Conservation (phyloP, 345 rosid genomes). For the Dipteronia dyeriana region DNA sequence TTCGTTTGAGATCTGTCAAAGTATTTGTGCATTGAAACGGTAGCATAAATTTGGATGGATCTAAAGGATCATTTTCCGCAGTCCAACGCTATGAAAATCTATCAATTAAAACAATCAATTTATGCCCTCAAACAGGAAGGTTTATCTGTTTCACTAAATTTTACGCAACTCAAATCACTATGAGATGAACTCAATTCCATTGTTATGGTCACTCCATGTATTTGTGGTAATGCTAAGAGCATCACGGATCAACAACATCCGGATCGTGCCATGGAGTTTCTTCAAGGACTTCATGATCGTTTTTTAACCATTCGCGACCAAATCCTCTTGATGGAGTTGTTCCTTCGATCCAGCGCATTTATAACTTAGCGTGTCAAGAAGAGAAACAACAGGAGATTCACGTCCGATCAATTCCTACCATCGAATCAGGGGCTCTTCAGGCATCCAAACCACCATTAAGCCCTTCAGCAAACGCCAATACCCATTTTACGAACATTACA, state of each 20-base stretch:
- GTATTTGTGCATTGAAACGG: background rate
- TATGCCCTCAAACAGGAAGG: too few species aligned
- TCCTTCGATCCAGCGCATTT: background rate
- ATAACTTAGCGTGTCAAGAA: too few species aligned
- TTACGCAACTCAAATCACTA: background rate
- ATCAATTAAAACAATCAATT: conserved; percentile 14
- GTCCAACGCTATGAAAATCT: background rate
- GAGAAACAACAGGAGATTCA: too few species aligned
- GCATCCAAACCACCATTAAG: too few species aligned
- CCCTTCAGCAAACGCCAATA: background rate
- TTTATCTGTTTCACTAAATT: background rate
- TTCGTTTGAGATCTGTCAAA: background rate
- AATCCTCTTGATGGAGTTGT: background rate
- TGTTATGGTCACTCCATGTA: background rate
- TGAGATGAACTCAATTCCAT: conserved; percentile 1
- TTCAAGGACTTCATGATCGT: background rate
- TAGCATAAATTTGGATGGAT: background rate
- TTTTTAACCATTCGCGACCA: background rate
- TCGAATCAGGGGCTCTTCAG: too few species aligned
- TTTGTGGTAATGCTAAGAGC: background rate
- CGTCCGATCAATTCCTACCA: too few species aligned
- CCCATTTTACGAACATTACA: background rate
- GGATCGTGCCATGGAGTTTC: background rate
- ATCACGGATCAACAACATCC: background rate
- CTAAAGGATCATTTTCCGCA: background rate